These are phyloP conservation scores for Backusella luteola DNA, from an alignment of 192 early-diverging fungal genomes.

Conservation along the genomic window DNA sequence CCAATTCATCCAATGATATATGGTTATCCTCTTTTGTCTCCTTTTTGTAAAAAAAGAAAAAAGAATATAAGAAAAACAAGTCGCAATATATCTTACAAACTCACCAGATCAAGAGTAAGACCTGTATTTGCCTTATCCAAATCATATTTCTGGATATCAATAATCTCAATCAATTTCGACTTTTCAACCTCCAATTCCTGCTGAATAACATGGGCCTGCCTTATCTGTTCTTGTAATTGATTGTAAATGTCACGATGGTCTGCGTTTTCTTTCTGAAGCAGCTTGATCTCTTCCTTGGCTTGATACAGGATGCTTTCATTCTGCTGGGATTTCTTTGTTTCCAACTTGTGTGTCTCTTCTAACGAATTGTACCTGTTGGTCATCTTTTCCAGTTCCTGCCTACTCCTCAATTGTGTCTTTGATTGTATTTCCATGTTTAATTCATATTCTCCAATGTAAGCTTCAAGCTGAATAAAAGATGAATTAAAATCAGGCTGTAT, in stretches of 20 bases:
- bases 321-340: background rate
- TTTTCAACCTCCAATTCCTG: background rate
- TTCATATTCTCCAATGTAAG: constrained; percentile 2
- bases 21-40: background rate
- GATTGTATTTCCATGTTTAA: background rate
- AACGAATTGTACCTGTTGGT: background rate
- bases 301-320: background rate
- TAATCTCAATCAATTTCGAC: background rate
- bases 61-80: background rate
- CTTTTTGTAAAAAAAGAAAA: background rate
- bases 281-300: background rate
- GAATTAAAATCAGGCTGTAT: too few species aligned
- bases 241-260: constrained; percentile 2
- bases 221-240: background rate
- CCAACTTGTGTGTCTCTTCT: background rate
- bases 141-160: background rate
- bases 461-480: background rate
- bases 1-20: background rate
- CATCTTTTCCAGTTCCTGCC: background rate
- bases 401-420: background rate
- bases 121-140: background rate
- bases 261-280: background rate
- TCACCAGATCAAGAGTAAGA: background rate
- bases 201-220: background rate
- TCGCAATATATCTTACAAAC: background rate